Evolutionary conservation across 768 basidiomycete genomes (phyloP).

Genomic region (Kwoniella sp.): DNA sequence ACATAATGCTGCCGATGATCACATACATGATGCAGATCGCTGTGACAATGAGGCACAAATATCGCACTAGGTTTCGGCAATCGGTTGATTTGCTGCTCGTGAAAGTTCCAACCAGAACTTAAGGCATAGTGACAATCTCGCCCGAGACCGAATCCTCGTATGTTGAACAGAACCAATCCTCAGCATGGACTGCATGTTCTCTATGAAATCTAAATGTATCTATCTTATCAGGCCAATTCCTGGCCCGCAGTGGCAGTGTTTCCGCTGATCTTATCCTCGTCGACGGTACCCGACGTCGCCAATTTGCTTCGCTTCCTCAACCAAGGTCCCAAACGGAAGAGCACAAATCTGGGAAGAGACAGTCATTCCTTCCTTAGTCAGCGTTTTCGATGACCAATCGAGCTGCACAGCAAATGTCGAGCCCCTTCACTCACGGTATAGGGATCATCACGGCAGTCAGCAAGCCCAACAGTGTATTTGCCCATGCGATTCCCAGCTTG

Average conservation of each 20-base stretch:
- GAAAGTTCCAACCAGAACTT: no score
- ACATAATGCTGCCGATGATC: no score
- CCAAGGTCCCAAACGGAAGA: conserved; percentile 13
- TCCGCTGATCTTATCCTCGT: neutral
- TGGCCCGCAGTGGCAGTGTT: neutral
- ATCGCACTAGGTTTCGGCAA: no score
- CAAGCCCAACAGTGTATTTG: conserved; percentile 44
- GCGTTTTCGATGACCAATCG: neutral
- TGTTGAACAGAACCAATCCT: no score
- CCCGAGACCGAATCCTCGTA: no score
- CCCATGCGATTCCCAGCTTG: conserved; percentile 44
- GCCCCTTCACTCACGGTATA: conserved; percentile 26
- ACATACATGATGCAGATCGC: no score
- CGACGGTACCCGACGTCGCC: neutral
- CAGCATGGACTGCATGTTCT: no score
- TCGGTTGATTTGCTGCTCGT: no score
- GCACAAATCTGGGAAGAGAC: neutral
- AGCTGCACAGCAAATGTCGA: no score
- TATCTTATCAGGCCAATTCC: neutral
- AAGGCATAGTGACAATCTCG: no score
- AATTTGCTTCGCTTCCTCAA: conserved; percentile 8
- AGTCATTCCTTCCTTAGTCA: neutral
- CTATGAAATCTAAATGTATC: no score
- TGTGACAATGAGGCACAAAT: no score
- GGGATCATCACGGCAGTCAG: conserved; percentile 47